Base-by-base conservation (phyloP, 2,329 filamentous ascomycete species). In the Fusarium sp. region DNA sequence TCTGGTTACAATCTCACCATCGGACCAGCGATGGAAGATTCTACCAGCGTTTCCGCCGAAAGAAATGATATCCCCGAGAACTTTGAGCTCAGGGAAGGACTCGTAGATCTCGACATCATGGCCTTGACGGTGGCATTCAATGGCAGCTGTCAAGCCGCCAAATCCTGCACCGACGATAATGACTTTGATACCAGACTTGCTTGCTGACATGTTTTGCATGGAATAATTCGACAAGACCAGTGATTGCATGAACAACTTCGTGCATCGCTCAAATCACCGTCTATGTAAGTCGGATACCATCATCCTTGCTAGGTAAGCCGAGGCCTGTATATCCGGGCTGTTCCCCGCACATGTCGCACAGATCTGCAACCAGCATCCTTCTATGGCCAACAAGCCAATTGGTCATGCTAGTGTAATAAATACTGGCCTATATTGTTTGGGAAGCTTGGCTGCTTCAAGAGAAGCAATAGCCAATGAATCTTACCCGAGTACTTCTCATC, bases 11-110 rank as follows among this genome's bases (percentile, higher is more conserved):
- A 86, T 84, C 30, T 83, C 75, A 11, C 70, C 70, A 3, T 61
- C 18, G 1, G 78, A 79, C 88, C 88, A 91, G 5, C 88, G 83
- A 53, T 84, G 75, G 71, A 89, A 88, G 88, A 77, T 89, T 86
- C 69, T 47, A 6, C 69, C 69, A 5, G 69, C 69, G 44, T 72
- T 72, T 2, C 58, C 53, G 5, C 67, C 67, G 16, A 72, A 72
- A 1, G 67, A 70, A 9, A 72, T 70, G 7, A 72, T 70, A 6
- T 72, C 69, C 53, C 88, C 88, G 0, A 90, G 82, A 6, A 81
- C 77, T 69, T 89, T 90, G 56, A 89, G 82, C 55, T 84, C 83
- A 4, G 68, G 45, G 33, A 69, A 71, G 1, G 68, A 56, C 38
- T 71, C 68, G 6, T 69, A 56, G 2, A 71, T 55, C 18, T 63